These are phyloP conservation scores for Yamagishiella unicocca DNA, from an alignment of 139 green algal species.

Conservation along the genomic window DNA sequence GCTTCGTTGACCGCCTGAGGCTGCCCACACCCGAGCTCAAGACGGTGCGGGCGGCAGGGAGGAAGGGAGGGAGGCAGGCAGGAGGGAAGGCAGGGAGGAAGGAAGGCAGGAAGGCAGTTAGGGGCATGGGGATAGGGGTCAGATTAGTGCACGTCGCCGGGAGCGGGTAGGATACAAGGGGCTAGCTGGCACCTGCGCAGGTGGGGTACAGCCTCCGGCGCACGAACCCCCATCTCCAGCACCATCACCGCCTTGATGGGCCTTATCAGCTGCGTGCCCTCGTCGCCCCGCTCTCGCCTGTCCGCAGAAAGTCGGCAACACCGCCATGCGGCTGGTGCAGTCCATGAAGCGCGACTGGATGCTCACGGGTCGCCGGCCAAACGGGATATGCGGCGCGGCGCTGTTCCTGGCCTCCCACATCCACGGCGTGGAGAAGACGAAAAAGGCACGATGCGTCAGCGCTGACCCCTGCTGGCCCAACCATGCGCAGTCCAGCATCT, in stretches of 20 bases:
- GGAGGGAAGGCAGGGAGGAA: not conserved
- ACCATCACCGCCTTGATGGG: no score
- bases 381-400: slow-evolving; percentile 95
- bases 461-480: no score
- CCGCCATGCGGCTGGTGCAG: slow-evolving; percentile 90
- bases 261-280: no score
- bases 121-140: no score
- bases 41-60: not conserved
- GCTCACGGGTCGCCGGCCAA: slow-evolving; percentile 92
- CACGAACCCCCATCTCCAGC: no score
- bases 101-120: no score
- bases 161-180: no score
- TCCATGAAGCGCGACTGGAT: slow-evolving; percentile 99
- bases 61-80: not conserved
- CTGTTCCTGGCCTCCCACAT: slow-evolving; percentile 95
- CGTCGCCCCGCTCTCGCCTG: no score
- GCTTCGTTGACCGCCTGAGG: slow-evolving; percentile 88
- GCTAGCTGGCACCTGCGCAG: no score
- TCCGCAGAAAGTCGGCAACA: slow-evolving; percentile 82
- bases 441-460: slow-evolving; percentile 77
- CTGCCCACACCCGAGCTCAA: slow-evolving; percentile 41
- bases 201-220: no score
- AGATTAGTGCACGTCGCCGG: no score
- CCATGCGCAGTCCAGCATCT: no score
- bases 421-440: slow-evolving; percentile 87